Conservation (phyloP, 2,329 filamentous ascomycete species). For the Phialemonium atrogriseum region DNA sequence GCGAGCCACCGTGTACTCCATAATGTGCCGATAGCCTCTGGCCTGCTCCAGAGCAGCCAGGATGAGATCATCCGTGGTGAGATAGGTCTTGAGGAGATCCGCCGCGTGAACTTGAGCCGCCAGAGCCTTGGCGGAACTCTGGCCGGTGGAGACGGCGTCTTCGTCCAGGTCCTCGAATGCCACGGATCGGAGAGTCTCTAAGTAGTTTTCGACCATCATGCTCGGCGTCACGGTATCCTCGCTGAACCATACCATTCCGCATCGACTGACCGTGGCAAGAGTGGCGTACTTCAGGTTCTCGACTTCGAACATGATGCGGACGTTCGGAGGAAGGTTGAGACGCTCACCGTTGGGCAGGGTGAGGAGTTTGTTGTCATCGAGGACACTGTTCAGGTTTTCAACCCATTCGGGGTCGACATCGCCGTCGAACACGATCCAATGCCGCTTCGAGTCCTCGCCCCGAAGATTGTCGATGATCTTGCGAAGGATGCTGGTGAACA, state of each 20-base stretch:
- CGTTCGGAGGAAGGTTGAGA: slow-evolving; percentile 86
- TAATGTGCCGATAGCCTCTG: slow-evolving; percentile 81
- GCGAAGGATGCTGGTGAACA: slow-evolving; percentile 94
- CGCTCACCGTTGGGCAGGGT: slow-evolving; percentile 97
- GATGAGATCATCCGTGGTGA: slow-evolving; percentile 76
- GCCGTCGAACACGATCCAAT: slow-evolving; percentile 99
- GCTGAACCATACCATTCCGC: slow-evolving; percentile 99
- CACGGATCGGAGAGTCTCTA: slow-evolving; percentile 71
- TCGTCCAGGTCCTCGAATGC: slow-evolving; percentile 95
- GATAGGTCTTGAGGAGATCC: slow-evolving; percentile 64
- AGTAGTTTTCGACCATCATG: slow-evolving; percentile 91
- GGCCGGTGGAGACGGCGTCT: slow-evolving; percentile 69
- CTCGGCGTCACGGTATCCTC: slow-evolving; percentile 89
- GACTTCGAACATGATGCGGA: slow-evolving; percentile 99
- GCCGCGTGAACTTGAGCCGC: slow-evolving; percentile 73
- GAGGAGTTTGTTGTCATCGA: slow-evolving; percentile 97
- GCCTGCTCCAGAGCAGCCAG: slow-evolving; percentile 69
- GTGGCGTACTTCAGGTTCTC: slow-evolving; percentile 97
- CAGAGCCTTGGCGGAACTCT: slow-evolving; percentile 69
- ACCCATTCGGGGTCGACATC: slow-evolving; percentile 99
- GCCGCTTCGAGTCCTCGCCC: slow-evolving; percentile 91
- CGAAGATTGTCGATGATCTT: slow-evolving; percentile 99
- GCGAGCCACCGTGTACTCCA: slow-evolving; percentile 91
- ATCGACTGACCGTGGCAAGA: slow-evolving; percentile 96
- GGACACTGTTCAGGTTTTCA: slow-evolving; percentile 97